phyloP scores from a whole-genome alignment of 177 flowering plant species.

The Vitis hybrid region DNA sequence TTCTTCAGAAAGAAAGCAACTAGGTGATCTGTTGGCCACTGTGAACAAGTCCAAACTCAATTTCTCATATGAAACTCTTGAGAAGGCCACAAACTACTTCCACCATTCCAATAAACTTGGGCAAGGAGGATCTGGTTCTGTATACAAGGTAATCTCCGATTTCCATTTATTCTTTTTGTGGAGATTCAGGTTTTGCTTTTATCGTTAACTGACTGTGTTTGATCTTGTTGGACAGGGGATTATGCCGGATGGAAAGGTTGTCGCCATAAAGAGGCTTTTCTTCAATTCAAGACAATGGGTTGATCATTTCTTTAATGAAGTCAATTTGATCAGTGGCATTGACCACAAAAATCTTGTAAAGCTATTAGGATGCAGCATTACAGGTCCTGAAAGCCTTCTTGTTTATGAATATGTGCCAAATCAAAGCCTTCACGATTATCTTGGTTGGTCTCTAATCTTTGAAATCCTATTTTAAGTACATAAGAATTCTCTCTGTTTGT shows the following conservation, averaged over 20 bases:
- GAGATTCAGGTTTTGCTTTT: background rate
- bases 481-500: background rate
- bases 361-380: slow-evolving; percentile 71
- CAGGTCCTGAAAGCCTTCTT: slow-evolving; percentile 84
- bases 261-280: slow-evolving; percentile 71
- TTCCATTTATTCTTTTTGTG: background rate
- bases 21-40: slow-evolving; percentile 45
- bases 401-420: slow-evolving; percentile 78
- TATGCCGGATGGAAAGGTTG: slow-evolving; percentile 52
- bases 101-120: slow-evolving; percentile 65
- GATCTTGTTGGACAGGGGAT: slow-evolving; percentile 44
- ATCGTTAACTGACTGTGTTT: slow-evolving; percentile 1
- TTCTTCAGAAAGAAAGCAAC: slow-evolving; percentile 57
- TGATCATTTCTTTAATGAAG: slow-evolving; percentile 81
- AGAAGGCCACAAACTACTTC: slow-evolving; percentile 81
- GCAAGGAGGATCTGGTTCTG: slow-evolving; percentile 94
- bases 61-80: slow-evolving; percentile 79
- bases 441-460: slow-evolving; percentile 29
- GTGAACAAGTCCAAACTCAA: slow-evolving; percentile 66
- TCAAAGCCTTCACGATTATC: slow-evolving; percentile 52
- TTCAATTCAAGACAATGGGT: slow-evolving; percentile 79
- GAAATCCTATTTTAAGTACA: background rate
- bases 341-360: slow-evolving; percentile 67
- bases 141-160: slow-evolving; percentile 55
- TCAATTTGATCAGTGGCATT: slow-evolving; percentile 62